Evolutionary conservation across 805 yeast genomes (phyloP).

Genomic region (Wickerhamiella nectarea): DNA sequence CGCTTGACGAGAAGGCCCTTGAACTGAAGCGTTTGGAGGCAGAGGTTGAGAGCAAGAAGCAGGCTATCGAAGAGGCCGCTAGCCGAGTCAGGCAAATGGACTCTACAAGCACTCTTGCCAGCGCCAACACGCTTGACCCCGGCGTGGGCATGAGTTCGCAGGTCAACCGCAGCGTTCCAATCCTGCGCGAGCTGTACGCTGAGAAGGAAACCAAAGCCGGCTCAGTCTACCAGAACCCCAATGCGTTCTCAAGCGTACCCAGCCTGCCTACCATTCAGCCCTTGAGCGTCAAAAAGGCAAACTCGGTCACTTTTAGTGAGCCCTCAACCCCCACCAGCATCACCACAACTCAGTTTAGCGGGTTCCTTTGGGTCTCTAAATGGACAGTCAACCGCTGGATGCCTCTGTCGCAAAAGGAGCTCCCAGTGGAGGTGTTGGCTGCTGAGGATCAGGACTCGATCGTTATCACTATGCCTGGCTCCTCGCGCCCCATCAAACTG

Average conservation of each 20-base stretch:
- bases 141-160: constrained; percentile 2
- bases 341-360: constrained; percentile 11
- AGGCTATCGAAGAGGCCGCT: constrained; percentile 5
- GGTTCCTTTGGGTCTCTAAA: constrained; percentile 19
- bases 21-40: constrained; percentile 4
- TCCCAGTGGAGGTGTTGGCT: constrained; percentile 15
- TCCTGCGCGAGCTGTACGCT: constrained; percentile 10
- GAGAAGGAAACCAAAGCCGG: not conserved
- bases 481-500: constrained; percentile 6
- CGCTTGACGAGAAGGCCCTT: not conserved
- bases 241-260: constrained; percentile 1
- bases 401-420: constrained; percentile 21
- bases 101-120: not conserved
- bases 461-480: constrained; percentile 6
- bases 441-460: constrained; percentile 6
- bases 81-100: not conserved
- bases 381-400: constrained; percentile 19
- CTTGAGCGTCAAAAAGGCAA: constrained; percentile 1
- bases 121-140: constrained; percentile 10
- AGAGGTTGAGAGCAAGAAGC: constrained; percentile 6
- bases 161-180: constrained; percentile 9
- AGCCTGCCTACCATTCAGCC: constrained; percentile 1
- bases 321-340: constrained; percentile 5
- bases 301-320: constrained; percentile 3
- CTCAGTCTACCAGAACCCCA: not conserved